These are phyloP conservation scores for Hypoxylon cercidicola DNA, from an alignment of 495 filamentous ascomycete genomes.

Conservation along the genomic window DNA sequence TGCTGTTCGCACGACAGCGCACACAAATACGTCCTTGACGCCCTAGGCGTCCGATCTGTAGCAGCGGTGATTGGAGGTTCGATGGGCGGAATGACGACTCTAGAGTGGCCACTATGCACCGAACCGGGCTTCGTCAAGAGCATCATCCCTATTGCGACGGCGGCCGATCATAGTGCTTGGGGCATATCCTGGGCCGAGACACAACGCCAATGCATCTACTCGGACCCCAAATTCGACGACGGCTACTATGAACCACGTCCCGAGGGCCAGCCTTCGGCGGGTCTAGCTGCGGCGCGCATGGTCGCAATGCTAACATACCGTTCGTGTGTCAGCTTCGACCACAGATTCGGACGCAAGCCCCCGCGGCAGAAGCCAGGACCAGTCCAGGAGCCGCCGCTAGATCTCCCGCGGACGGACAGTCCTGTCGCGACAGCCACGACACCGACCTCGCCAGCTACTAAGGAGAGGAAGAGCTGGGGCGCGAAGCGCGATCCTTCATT, in stretches of 20 bases:
- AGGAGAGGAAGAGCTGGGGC: constrained; percentile 33
- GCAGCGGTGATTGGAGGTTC: constrained; percentile 51
- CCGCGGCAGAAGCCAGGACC: constrained; percentile 33
- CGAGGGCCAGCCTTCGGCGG: constrained; percentile 43
- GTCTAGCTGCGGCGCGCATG: constrained; percentile 51
- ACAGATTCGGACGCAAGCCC: constrained; percentile 48
- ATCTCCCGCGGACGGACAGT: constrained; percentile 32
- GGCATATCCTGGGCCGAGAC: constrained; percentile 53
- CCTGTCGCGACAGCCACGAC: constrained; percentile 6
- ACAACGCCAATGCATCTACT: constrained; percentile 49
- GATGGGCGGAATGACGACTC: constrained; percentile 53
- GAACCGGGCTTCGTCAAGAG: constrained; percentile 43
- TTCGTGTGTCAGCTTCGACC: constrained; percentile 48
- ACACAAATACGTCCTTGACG: constrained; percentile 51
- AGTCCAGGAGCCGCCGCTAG: constrained; percentile 33
- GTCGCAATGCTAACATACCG: constrained; percentile 56
- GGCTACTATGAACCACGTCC: constrained; percentile 49
- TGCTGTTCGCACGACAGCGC: constrained; percentile 28
- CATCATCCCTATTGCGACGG: constrained; percentile 50
- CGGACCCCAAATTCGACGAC: constrained; percentile 46
- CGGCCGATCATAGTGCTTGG: constrained; percentile 51
- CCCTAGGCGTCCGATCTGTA: constrained; percentile 46
- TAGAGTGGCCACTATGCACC: constrained; percentile 51
- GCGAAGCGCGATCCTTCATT: constrained; percentile 39
- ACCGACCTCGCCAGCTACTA: neutral